Evolutionary conservation across 1,284 basidiomycete species (phyloP).

Genomic region (Puccinia hordei): DNA sequence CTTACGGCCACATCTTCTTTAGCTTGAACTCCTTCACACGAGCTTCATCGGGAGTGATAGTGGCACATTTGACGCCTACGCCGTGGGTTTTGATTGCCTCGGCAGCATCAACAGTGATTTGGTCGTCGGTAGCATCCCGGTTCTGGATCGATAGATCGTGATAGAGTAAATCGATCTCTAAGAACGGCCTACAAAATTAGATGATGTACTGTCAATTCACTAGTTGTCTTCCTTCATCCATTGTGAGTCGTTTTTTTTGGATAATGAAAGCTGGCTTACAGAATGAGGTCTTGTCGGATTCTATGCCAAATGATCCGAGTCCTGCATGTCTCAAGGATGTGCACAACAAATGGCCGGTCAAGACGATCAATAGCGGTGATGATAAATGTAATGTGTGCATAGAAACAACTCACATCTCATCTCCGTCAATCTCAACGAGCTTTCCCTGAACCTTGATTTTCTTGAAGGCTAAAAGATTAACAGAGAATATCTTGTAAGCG

Average conservation of each 20-base stretch:
- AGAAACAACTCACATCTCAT: conserved; percentile 57
- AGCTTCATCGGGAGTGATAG: conserved; percentile 91
- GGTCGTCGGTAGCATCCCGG: conserved; percentile 73
- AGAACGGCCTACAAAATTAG: conserved; percentile 54
- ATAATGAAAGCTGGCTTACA: neutral
- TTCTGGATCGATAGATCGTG: conserved; percentile 56
- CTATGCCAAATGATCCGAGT: conserved; percentile 48
- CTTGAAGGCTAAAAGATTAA: conserved; percentile 11
- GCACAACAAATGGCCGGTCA: neutral
- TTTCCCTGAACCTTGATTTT: conserved; percentile 59
- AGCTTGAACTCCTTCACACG: conserved; percentile 76
- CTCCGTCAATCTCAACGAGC: conserved; percentile 59
- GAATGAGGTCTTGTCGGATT: conserved; percentile 43
- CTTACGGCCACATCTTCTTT: conserved; percentile 77
- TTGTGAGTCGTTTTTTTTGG: conserved; percentile 3
- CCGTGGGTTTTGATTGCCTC: conserved; percentile 67
- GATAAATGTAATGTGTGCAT: neutral
- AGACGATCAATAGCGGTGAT: too few species aligned
- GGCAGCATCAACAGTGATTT: conserved; percentile 89
- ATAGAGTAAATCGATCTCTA: conserved; percentile 60
- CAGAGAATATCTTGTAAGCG: neutral
- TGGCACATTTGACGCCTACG: conserved; percentile 72
- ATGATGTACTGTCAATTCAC: neutral
- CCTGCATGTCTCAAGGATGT: conserved; percentile 4
- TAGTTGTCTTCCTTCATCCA: neutral